Conservation (phyloP, 1,284 basidiomycete genomes). For the Trichosporon asahii region DNA sequence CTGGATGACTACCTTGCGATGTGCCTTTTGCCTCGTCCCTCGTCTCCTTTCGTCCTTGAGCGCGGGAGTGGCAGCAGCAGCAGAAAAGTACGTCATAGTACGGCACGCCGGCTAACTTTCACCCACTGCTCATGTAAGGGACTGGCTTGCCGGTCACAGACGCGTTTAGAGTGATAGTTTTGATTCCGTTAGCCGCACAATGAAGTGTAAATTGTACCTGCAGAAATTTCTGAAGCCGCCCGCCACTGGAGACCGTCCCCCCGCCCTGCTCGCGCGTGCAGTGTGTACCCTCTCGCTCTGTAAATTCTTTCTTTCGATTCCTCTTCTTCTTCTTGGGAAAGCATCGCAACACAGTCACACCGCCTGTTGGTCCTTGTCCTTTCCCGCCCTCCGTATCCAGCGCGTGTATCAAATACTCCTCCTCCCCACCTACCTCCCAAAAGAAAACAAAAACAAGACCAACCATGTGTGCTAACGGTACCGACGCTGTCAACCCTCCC, state of each 20-base stretch:
- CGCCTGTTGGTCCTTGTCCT: constrained; percentile 23
- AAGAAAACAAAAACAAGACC: constrained; percentile 6
- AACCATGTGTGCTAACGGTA: constrained; percentile 25
- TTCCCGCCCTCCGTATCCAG: constrained; percentile 18
- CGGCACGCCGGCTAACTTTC: neutral
- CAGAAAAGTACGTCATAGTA: constrained; percentile 6
- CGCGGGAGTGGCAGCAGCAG: neutral
- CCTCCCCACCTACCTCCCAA: neutral
- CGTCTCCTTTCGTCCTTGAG: neutral
- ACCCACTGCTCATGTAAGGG: neutral
- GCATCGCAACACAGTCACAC: constrained; percentile 18
- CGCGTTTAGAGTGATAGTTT: neutral
- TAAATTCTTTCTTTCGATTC: constrained; percentile 17
- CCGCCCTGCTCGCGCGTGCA: neutral
- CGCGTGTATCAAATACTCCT: constrained; percentile 1
- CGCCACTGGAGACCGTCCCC: neutral
- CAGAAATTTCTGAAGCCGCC: constrained; percentile 7
- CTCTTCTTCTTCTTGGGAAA: constrained; percentile 26
- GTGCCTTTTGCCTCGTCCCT: neutral
- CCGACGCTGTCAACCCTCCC: constrained; percentile 20
- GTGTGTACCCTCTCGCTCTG: constrained; percentile 5
- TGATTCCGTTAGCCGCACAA: neutral
- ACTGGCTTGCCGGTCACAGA: neutral
- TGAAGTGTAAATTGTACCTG: neutral
- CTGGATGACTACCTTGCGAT: neutral